Evolutionary conservation across 768 basidiomycete species (phyloP).

Genomic region (Kwoniella bestiolae): DNA sequence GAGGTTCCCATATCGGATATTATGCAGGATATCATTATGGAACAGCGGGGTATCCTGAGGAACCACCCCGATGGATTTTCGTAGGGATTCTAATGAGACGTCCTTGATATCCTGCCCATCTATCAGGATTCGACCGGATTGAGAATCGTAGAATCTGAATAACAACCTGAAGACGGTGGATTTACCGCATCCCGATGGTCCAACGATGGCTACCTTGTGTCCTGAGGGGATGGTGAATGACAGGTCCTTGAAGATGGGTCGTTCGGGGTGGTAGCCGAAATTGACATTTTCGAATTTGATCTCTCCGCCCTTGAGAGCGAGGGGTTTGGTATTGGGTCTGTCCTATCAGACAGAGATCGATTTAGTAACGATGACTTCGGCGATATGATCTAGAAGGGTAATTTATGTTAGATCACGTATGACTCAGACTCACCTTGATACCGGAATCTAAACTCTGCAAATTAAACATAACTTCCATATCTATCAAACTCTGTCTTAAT

Average conservation of each 20-base stretch:
- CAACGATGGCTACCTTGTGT: conserved; percentile 95
- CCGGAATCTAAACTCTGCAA: conserved; percentile 79
- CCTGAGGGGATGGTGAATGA: conserved; percentile 93
- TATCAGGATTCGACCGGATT: conserved; percentile 72
- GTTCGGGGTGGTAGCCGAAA: conserved; percentile 88
- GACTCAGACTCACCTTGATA: conserved; percentile 67
- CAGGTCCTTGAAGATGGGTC: conserved; percentile 86
- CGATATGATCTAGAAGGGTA: not conserved
- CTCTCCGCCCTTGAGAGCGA: conserved; percentile 75
- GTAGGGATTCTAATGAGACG: conserved; percentile 72
- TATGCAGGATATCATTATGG: conserved; percentile 93
- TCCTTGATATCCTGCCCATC: conserved; percentile 85
- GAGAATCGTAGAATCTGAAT: conserved; percentile 91
- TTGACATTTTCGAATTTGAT: conserved; percentile 90
- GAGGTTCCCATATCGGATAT: conserved; percentile 87
- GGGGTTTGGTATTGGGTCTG: conserved; percentile 68
- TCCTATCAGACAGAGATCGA: conserved; percentile 63
- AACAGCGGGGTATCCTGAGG: conserved; percentile 98
- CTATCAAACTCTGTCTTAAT: conserved; percentile 89
- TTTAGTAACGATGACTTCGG: not conserved
- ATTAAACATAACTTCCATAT: conserved; percentile 95
- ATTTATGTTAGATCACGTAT: not conserved
- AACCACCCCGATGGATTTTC: conserved; percentile 83
- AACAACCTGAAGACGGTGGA: conserved; percentile 93
- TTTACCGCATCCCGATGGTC: conserved; percentile 96